Evolutionary conservation across 768 basidiomycete species (phyloP).

Genomic region (Leccinum broughii): DNA sequence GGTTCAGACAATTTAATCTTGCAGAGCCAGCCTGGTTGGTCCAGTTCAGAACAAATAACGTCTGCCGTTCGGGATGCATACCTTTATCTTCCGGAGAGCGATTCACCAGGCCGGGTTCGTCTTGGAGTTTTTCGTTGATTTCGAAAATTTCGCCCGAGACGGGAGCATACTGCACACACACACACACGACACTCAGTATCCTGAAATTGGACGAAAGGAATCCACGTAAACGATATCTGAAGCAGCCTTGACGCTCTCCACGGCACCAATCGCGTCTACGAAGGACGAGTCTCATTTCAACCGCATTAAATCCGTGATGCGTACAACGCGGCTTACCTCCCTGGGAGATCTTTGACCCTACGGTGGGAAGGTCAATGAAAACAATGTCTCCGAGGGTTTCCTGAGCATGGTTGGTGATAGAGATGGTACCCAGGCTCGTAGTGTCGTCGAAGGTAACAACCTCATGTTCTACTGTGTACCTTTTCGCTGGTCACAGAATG

Average conservation of each 20-base stretch:
- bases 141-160: constrained; percentile 81
- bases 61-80: constrained; percentile 33
- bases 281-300: constrained; percentile 1
- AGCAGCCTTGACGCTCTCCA: constrained; percentile 96
- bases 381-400: constrained; percentile 93
- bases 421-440: constrained; percentile 75
- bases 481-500: constrained; percentile 6
- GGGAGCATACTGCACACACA: constrained; percentile 73
- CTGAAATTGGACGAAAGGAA: constrained; percentile 1
- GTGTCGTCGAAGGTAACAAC: constrained; percentile 74
- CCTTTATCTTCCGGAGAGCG: constrained; percentile 84
- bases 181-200: constrained; percentile 8
- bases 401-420: constrained; percentile 93
- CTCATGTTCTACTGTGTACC: constrained; percentile 69
- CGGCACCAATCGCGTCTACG: constrained; percentile 82
- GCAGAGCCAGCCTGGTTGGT: constrained; percentile 85
- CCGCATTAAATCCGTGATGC: constrained; percentile 2
- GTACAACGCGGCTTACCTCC: constrained; percentile 60
- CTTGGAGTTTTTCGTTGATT: constrained; percentile 71
- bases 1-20: constrained; percentile 83
- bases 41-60: not conserved
- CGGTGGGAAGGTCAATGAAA: constrained; percentile 84
- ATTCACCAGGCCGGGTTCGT: constrained; percentile 81
- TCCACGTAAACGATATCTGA: constrained; percentile 77
- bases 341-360: constrained; percentile 60